A percentile compares a stretch with the other conserved stretches of the same genome.
Evolutionary conservation across 345 rosid genomes (phyloP).

Genomic region (Acer yangbiense): DNA sequence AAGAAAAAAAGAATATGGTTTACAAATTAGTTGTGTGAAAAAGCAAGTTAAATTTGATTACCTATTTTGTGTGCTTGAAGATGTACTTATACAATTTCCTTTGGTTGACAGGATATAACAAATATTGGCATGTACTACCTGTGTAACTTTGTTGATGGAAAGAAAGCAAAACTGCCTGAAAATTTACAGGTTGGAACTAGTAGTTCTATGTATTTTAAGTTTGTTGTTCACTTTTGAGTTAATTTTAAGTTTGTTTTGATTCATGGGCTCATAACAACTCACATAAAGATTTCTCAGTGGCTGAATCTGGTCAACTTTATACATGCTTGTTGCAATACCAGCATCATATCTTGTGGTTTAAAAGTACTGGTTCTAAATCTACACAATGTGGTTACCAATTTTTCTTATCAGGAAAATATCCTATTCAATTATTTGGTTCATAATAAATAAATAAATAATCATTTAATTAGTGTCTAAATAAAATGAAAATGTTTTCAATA

Average conservation of each 20-base stretch:
- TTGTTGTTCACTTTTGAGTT: not conserved
- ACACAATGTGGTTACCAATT: not conserved
- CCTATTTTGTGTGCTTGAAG: not conserved
- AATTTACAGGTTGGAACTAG: constrained; percentile 39
- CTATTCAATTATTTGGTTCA: not conserved
- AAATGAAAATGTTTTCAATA: not conserved
- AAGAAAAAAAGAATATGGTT: no score
- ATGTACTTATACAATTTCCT: not conserved
- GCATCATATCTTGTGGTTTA: not conserved
- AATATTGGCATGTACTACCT: constrained; percentile 47
- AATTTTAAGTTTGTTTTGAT: not conserved
- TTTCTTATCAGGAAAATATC: not conserved
- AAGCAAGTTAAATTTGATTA: not conserved
- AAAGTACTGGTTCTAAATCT: not conserved
- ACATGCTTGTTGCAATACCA: not conserved
- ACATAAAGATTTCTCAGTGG: not conserved
- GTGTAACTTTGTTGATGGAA: constrained; percentile 45
- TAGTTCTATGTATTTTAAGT: not conserved
- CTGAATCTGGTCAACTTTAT: not conserved
- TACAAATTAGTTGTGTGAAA: not conserved
- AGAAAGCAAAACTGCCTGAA: constrained; percentile 38
- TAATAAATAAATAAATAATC: no score
- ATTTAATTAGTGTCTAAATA: not conserved
- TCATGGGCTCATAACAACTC: not conserved
- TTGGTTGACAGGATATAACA: constrained; percentile 42